phyloP scores from a whole-genome alignment of 805 yeast genomes.

The Isabelozyma heimii region DNA sequence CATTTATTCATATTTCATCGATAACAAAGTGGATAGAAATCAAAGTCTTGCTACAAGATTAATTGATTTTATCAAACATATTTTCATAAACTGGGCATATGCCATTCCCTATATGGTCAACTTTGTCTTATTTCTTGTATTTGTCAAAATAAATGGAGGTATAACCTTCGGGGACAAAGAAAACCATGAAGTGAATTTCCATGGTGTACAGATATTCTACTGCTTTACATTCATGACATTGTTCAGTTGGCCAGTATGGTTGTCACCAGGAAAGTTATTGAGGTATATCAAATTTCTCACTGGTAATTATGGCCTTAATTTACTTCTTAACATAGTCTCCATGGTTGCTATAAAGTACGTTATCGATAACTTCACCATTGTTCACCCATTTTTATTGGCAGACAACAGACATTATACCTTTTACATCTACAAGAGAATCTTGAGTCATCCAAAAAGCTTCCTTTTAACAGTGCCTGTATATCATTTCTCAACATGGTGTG shows the following conservation, averaged over 20 bases:
- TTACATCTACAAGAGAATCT: conserved; percentile 71
- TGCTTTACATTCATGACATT: conserved; percentile 60
- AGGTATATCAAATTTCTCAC: conserved; percentile 32
- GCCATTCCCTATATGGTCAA: conserved; percentile 54
- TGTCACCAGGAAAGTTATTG: conserved; percentile 40
- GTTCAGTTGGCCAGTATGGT: conserved; percentile 78
- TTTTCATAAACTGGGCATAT: conserved; percentile 14
- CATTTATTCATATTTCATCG: conserved; percentile 53
- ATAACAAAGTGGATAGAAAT: conserved; percentile 26
- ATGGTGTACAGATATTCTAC: conserved; percentile 79
- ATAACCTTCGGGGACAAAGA: conserved; percentile 89
- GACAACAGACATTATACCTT: conserved; percentile 94
- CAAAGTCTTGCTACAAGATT: conserved; percentile 1
- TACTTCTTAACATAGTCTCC: conserved; percentile 10
- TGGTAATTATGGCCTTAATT: conserved; percentile 13
- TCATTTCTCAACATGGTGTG: conserved; percentile 53
- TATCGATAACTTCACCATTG: conserved; percentile 61
- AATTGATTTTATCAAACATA: conserved; percentile 9
- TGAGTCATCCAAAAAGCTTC: conserved; percentile 47
- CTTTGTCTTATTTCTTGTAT: conserved; percentile 51
- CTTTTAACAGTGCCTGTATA: conserved; percentile 62
- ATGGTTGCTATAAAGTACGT: conserved; percentile 37
- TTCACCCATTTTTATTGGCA: conserved; percentile 88
- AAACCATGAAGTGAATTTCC: conserved; percentile 72
- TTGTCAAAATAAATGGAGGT: conserved; percentile 70